Percentiles rank a stretch among this genome's conserved stretches.
Evolutionary conservation across 352 stramenopile species (phyloP).

Genomic region (Pythium folliculosum): DNA sequence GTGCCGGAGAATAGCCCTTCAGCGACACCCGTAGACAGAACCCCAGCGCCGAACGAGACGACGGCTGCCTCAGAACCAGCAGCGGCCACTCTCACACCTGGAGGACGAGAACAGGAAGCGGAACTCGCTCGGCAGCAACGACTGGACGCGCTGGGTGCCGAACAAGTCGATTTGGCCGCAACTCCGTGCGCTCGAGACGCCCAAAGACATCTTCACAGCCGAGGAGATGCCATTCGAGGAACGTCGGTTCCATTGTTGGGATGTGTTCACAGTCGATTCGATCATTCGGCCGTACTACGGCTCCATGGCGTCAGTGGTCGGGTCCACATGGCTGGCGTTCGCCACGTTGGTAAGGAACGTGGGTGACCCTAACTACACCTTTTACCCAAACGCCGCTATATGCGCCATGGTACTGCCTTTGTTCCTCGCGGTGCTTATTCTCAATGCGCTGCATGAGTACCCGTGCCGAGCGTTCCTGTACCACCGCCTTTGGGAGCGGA

Average conservation of each 20-base stretch:
- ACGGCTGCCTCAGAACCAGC: no score
- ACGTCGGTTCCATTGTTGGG: no score
- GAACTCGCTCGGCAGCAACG: background rate
- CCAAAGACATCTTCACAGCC: background rate
- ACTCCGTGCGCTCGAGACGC: background rate
- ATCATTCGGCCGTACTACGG: background rate
- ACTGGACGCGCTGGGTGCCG: background rate
- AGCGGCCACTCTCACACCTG: no score
- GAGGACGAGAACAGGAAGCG: background rate
- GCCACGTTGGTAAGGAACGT: background rate
- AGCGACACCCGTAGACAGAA: no score
- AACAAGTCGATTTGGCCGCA: background rate
- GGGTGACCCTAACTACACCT: background rate
- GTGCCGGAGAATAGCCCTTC: no score
- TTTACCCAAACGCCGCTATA: background rate
- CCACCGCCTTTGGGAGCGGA: background rate
- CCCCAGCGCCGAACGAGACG: no score
- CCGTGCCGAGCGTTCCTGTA: background rate
- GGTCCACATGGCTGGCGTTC: background rate
- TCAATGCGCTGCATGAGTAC: background rate
- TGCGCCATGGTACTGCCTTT: background rate
- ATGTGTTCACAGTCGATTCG: background rate
- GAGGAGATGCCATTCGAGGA: background rate
- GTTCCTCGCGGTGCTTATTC: background rate
- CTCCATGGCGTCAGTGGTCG: background rate